phyloP scores from a whole-genome alignment of 106 monocot species.

The Phalaenopsis aphrodite region DNA sequence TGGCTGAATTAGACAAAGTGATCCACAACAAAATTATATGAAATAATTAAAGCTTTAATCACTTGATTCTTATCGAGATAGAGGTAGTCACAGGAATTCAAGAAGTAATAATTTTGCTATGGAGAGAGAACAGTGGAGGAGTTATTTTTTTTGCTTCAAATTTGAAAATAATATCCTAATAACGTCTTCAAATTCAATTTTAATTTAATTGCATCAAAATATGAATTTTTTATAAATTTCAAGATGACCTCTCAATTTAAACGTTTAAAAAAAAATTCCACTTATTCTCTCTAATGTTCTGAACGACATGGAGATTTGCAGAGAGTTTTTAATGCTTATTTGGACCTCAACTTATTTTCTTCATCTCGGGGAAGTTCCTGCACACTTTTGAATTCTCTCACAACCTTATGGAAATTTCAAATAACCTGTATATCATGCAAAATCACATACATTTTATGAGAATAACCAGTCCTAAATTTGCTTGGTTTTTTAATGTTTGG shows the following conservation, averaged over 20 bases:
- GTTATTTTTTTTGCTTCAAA: not conserved
- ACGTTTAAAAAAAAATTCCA: no score
- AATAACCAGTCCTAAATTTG: not conserved
- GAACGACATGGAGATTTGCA: not conserved
- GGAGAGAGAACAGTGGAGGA: not conserved
- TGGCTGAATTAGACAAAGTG: not conserved
- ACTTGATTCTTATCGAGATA: not conserved
- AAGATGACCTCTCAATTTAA: not conserved
- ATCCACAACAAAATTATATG: not conserved
- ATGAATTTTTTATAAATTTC: not conserved
- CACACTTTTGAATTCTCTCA: not conserved
- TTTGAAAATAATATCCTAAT: not conserved
- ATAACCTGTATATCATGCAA: not conserved
- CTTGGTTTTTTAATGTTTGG: not conserved
- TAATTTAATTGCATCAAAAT: not conserved
- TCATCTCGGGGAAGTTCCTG: not conserved
- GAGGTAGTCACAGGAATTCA: not conserved
- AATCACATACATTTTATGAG: not conserved
- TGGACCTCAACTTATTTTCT: not conserved
- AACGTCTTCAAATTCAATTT: not conserved
- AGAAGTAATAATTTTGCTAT: not conserved
- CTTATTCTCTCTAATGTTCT: not conserved
- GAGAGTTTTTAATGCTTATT: conserved; percentile 1
- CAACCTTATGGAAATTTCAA: not conserved
- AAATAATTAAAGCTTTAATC: not conserved